These are phyloP conservation scores for Oldenlandia corymbosa DNA, from an alignment of 257 asterid genomes.

Conservation along the genomic window DNA sequence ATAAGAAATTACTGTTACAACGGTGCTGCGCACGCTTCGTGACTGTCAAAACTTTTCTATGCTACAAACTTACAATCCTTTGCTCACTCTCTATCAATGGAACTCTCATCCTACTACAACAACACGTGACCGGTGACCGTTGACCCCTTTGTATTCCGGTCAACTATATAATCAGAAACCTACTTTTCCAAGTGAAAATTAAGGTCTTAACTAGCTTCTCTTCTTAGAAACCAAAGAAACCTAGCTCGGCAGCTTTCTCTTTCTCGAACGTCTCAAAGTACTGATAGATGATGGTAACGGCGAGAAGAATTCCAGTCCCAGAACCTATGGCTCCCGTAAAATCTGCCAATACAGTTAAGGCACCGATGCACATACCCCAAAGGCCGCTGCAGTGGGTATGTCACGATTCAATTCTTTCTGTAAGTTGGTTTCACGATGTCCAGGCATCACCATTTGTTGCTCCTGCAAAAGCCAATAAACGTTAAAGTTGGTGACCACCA, in stretches of 20 bases:
- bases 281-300: slow-evolving; percentile 67
- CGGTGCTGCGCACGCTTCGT: too few relatives aligned
- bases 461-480: slow-evolving; percentile 35
- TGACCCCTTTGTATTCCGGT: too few relatives aligned
- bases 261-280: slow-evolving; percentile 74
- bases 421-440: slow-evolving; percentile 61
- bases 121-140: too few relatives aligned
- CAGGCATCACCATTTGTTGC: slow-evolving; percentile 87
- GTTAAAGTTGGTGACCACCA: not conserved
- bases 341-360: slow-evolving; percentile 64
- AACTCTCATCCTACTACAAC: not conserved
- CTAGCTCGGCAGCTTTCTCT: slow-evolving; percentile 71
- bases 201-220: slow-evolving; percentile 1
- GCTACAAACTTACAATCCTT: too few relatives aligned
- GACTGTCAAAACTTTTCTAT: too few relatives aligned
- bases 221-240: slow-evolving; percentile 59
- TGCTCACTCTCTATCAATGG: not conserved
- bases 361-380: slow-evolving; percentile 73
- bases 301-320: slow-evolving; percentile 67
- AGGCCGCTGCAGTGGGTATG: slow-evolving; percentile 72
- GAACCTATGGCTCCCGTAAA: slow-evolving; percentile 77
- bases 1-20: too few relatives aligned
- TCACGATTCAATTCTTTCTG: slow-evolving; percentile 64
- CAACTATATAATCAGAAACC: not conserved
- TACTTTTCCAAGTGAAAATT: not conserved